These are phyloP conservation scores for Zymoseptoria ardabiliae DNA, from an alignment of 2,329 filamentous ascomycete species.

Conservation along the genomic window DNA sequence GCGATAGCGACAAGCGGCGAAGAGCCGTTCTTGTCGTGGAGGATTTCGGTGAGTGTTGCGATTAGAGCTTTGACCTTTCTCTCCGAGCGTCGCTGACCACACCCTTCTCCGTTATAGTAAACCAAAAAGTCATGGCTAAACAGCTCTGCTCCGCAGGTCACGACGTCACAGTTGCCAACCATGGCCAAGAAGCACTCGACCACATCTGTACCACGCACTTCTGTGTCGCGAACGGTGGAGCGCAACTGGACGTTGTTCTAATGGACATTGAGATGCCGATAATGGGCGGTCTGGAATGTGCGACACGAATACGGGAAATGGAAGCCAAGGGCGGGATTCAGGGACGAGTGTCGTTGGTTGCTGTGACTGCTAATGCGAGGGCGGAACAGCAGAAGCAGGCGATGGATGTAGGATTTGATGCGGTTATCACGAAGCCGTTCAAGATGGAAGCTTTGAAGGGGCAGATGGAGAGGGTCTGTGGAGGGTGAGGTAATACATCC, in stretches of 20 bases:
- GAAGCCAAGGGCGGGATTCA: conserved; percentile 41
- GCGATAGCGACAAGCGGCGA: background rate
- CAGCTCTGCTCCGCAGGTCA: conserved; percentile 20
- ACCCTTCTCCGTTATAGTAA: conserved; percentile 11
- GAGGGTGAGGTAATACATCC: background rate
- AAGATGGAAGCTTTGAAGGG: conserved; percentile 39
- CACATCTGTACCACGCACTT: conserved; percentile 17
- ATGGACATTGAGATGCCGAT: conserved; percentile 30
- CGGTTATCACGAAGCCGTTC: conserved; percentile 28
- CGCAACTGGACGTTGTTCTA: conserved; percentile 18
- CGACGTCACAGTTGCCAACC: conserved; percentile 18
- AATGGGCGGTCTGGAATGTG: conserved; percentile 26
- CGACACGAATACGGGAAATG: conserved; percentile 18
- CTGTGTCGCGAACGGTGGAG: background rate
- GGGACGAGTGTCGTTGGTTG: conserved; percentile 62
- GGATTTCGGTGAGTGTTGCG: conserved; percentile 47
- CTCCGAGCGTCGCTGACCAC: background rate
- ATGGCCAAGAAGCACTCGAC: conserved; percentile 25
- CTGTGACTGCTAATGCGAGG: conserved; percentile 64
- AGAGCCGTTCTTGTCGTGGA: conserved; percentile 18
- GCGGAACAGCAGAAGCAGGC: conserved; percentile 53
- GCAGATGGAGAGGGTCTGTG: conserved; percentile 33
- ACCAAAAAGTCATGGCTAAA: conserved; percentile 22
- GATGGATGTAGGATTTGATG: conserved; percentile 67
- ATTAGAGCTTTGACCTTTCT: too few species aligned